Evolutionary conservation across 1,284 basidiomycete species (phyloP), one percentile per base, ranked within the genome.

Genomic region (Tylopilus sp.): DNA sequence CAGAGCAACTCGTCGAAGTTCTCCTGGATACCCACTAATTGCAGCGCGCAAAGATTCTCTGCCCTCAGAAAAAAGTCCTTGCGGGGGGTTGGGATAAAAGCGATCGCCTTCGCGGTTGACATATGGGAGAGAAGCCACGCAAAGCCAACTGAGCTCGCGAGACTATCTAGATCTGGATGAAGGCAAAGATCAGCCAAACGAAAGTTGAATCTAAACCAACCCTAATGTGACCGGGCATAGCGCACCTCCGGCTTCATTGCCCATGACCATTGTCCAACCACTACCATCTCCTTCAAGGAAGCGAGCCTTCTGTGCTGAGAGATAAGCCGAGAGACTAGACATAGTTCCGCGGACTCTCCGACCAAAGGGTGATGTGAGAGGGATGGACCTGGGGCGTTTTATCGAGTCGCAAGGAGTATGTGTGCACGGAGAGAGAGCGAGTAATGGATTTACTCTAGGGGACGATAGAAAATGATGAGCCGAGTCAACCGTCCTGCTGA

Each of bases 231-330:
- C 25, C 16, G 18, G 37, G 12, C 12, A 31, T n/a, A 35, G 60
- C 79, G 53, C 61, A 92, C 93, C 92, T 63, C 92, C 92, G 10
- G 93, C 89, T 68, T 96, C 92, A 63, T 97, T 96, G 1, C 93
- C 93, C 80, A 92, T 89, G 0, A 84, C 85, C 6, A 95, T 74
- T 0, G 79, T 86, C 92, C 92, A 97, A 37, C 83, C 78, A 9
- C 62, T 58, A 11, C 63, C 76, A 46, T 70, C 67, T 26, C 73
- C 74, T 26, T 48, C 56, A 10, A 79, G 61, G 52, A 74, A 79
- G 30, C 58, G 60, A 19, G 58, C 55, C 57, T 75, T 78, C 30
- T 71, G 58, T 28, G 58, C 56, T 3, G 44, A 52, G n/a, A 79
- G 64, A 53, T 73, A 76, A 31, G 65, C 54, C 28, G 69, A 63